Evolutionary conservation across 2,329 filamentous ascomycete genomes (phyloP).

Genomic region (Penicillium sp.): DNA sequence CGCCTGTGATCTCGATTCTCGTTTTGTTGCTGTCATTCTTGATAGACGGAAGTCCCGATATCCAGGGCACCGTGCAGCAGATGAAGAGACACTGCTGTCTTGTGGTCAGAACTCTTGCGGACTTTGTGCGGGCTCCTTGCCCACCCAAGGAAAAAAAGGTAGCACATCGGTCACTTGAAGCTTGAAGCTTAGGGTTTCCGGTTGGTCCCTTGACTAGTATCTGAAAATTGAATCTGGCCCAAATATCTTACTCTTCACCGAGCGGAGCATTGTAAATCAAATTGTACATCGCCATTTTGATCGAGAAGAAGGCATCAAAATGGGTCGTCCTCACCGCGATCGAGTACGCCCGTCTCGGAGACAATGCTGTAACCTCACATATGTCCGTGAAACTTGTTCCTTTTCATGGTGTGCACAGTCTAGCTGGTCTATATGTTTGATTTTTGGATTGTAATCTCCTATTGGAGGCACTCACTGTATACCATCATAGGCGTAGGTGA

Average conservation of each 20-base stretch:
- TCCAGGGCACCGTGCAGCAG: not conserved
- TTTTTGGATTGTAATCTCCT: too few species aligned
- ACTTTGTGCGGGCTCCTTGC: not conserved
- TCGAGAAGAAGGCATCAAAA: not conserved
- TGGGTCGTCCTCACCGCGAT: not conserved
- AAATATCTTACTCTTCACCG: not conserved
- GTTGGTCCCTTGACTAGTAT: not conserved
- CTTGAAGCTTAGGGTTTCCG: not conserved
- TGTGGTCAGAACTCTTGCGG: constrained; percentile 3
- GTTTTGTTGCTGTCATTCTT: constrained; percentile 8
- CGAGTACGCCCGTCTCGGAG: too few species aligned
- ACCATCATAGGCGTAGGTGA: not conserved
- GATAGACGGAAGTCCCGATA: constrained; percentile 11
- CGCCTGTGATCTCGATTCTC: not conserved
- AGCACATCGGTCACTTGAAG: not conserved
- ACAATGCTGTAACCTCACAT: too few species aligned
- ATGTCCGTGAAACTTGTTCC: too few species aligned
- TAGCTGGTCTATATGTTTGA: too few species aligned
- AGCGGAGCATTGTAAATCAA: not conserved
- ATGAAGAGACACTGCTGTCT: not conserved
- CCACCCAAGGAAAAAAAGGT: not conserved
- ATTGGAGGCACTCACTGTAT: not conserved
- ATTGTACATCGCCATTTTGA: not conserved
- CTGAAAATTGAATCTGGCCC: constrained; percentile 12
- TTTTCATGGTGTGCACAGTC: too few species aligned